phyloP scores from a whole-genome alignment of 208 protist species.

The Leishmania tarentolae region DNA sequence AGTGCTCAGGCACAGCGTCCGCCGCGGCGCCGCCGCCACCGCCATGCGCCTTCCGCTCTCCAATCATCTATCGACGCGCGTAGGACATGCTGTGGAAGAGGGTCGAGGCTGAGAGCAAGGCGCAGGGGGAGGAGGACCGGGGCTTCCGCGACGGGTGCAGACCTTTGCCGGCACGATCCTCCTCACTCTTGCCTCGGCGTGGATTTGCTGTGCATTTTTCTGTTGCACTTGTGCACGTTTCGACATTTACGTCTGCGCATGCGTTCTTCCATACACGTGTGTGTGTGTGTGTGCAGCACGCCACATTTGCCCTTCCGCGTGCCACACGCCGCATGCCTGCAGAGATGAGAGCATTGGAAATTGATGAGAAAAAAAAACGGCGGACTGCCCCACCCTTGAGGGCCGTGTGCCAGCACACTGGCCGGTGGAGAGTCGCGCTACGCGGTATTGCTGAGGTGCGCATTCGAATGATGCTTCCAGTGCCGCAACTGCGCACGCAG shows the following conservation, averaged over 20 bases:
- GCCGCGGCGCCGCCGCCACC: not conserved
- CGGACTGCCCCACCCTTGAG: not conserved
- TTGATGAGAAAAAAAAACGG: not conserved
- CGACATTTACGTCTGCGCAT: not conserved
- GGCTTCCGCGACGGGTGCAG: not conserved
- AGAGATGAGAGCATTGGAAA: not conserved
- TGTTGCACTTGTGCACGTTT: not conserved
- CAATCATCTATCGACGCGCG: conserved; percentile 12
- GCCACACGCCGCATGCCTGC: not conserved
- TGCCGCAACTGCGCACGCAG: not conserved
- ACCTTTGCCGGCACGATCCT: not conserved
- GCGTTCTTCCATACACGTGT: not conserved
- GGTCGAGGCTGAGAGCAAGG: not conserved
- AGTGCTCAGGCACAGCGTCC: not conserved
- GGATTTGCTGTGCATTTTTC: too few relatives aligned
- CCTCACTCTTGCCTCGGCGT: not conserved
- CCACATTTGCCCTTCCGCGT: not conserved
- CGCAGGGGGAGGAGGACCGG: not conserved
- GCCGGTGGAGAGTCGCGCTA: not conserved
- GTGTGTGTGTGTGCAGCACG: not conserved
- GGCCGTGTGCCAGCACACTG: not conserved
- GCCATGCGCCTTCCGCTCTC: conserved; percentile 8
- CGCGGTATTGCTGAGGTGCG: not conserved
- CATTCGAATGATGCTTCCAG: not conserved
- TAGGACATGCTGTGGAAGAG: not conserved